Evolutionary conservation across 192 early-diverging fungal species (phyloP).

Genomic region (Coemansia sp.): DNA sequence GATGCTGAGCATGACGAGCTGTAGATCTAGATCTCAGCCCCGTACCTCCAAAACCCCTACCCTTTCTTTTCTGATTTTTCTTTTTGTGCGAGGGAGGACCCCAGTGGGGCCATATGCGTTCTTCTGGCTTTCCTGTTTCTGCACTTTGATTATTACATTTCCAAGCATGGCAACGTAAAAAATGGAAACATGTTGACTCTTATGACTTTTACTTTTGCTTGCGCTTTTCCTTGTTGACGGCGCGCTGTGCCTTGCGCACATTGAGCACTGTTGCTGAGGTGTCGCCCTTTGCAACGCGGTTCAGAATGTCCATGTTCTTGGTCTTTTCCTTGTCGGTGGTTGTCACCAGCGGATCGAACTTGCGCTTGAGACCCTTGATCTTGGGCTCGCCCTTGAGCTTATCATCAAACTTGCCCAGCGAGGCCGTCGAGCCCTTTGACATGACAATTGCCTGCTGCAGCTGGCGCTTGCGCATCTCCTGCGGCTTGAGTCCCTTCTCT

Average conservation of each 20-base stretch:
- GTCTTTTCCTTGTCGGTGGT: constrained; percentile 70
- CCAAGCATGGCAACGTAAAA: background rate
- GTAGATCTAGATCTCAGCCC: constrained; percentile 17
- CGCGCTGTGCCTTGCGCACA: constrained; percentile 54
- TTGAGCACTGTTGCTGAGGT: constrained; percentile 42
- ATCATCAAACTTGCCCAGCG: constrained; percentile 89
- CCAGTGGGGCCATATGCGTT: background rate
- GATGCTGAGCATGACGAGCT: constrained; percentile 56
- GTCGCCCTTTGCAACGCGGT: constrained; percentile 62
- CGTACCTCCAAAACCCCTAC: background rate
- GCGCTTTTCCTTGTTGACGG: constrained; percentile 47
- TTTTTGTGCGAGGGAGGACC: background rate
- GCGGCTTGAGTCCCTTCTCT: constrained; percentile 57
- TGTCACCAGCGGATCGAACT: constrained; percentile 66
- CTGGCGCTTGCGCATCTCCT: constrained; percentile 68
- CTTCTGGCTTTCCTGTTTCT: background rate
- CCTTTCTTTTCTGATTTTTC: background rate
- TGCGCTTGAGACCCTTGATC: constrained; percentile 76
- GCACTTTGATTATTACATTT: background rate
- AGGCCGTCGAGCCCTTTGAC: constrained; percentile 84
- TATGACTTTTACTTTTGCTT: constrained; percentile 19
- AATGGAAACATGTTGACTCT: background rate
- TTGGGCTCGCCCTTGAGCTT: constrained; percentile 78
- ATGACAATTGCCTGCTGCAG: constrained; percentile 71
- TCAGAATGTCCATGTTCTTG: constrained; percentile 66